These are phyloP conservation scores for Ganoderma sinense DNA, from an alignment of 1,284 basidiomycete species.

Conservation along the genomic window DNA sequence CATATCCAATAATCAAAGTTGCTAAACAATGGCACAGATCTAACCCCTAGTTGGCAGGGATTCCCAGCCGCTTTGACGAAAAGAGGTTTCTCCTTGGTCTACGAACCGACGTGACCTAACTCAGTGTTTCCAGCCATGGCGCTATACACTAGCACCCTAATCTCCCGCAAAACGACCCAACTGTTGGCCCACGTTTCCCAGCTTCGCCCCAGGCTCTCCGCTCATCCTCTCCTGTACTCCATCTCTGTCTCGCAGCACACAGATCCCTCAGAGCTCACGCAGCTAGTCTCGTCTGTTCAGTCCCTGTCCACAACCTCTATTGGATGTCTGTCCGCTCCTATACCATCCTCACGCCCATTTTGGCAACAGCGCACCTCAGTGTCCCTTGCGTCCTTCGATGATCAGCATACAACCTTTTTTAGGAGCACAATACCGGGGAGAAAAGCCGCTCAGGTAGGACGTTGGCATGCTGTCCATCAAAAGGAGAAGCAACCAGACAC, in stretches of 20 bases:
- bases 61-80: too few relatives aligned
- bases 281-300: conserved; percentile 52
- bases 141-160: conserved; percentile 45
- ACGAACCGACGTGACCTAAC: background rate
- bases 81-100: background rate
- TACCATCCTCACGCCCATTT: conserved; percentile 34
- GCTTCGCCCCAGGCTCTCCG: conserved; percentile 42
- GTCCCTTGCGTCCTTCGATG: conserved; percentile 59
- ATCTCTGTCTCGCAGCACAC: conserved; percentile 45
- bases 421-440: conserved; percentile 67
- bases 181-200: conserved; percentile 46
- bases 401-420: conserved; percentile 51
- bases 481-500: conserved; percentile 32
- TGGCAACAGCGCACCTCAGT: conserved; percentile 49
- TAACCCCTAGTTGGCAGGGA: too few relatives aligned
- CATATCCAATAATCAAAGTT: background rate
- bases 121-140: conserved; percentile 25
- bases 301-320: conserved; percentile 49
- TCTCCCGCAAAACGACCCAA: conserved; percentile 47
- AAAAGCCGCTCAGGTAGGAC: conserved; percentile 66
- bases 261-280: conserved; percentile 48
- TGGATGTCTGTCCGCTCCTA: conserved; percentile 66
- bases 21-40: too few relatives aligned
- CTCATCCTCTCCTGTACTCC: conserved; percentile 51
- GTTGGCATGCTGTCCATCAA: conserved; percentile 62